Conservation (phyloP, 2,329 filamentous ascomycete genomes). For the Fusarium siculi region DNA sequence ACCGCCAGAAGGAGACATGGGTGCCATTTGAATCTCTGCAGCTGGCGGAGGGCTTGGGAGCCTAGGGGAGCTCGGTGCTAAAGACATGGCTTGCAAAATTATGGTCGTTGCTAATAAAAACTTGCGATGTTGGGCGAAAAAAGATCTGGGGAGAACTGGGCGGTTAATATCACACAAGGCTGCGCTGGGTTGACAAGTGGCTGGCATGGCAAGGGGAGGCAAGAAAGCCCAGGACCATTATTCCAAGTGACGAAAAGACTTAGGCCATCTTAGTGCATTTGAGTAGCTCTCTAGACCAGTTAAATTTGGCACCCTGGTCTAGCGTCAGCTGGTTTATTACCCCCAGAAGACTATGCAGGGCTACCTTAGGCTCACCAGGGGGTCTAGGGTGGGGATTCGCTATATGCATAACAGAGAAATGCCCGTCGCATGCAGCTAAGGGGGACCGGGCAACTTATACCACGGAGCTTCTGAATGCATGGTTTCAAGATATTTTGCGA, state of each 20-base stretch:
- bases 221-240: not conserved
- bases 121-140: slow-evolving; percentile 25
- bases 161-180: slow-evolving; percentile 31
- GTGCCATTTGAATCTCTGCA: slow-evolving; percentile 91
- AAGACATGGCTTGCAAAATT: slow-evolving; percentile 57
- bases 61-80: slow-evolving; percentile 83
- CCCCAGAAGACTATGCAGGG: slow-evolving; percentile 7
- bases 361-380: not conserved
- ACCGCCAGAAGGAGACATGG: slow-evolving; percentile 77
- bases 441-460: slow-evolving; percentile 35
- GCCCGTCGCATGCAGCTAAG: slow-evolving; percentile 28
- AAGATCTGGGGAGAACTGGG: slow-evolving; percentile 23
- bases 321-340: not conserved
- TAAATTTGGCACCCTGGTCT: not conserved
- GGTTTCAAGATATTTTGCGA: not conserved
- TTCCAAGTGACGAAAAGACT: not conserved
- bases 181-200: slow-evolving; percentile 26
- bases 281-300: not conserved
- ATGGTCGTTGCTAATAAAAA: slow-evolving; percentile 13
- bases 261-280: not conserved
- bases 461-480: not conserved
- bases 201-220: slow-evolving; percentile 3
- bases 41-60: slow-evolving; percentile 94
- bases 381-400: slow-evolving; percentile 8
- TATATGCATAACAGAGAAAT: slow-evolving; percentile 38